Evolutionary conservation across 805 yeast species (phyloP), one percentile per base, ranked within the genome.

Genomic region (Starmerella geochares): DNA sequence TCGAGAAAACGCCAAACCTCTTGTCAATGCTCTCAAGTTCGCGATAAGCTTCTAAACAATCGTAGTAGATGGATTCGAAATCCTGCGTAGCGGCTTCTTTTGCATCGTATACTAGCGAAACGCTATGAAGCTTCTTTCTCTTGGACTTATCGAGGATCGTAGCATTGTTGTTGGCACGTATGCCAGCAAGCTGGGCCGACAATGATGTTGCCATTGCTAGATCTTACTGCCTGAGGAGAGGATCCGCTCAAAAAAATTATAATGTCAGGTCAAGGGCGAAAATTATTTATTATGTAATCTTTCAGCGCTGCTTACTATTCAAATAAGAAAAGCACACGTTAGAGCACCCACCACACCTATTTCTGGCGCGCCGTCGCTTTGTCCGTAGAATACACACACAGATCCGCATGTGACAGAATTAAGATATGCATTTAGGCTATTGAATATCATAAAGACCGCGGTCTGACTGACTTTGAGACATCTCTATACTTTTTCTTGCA

Each of bases 11-110:
- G 3, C 71, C 63, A 65, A 92, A 90, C 47, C 90, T 74, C n/a
- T 76, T 71, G 61, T 92, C 96, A 25, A 90, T 65, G 17, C 75
- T 70, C 40, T 75, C 76, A 47, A 92, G 71, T 58, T 84, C 88
- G 27, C 77, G 79, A 40, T 88, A 71, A 0, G 94, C 95, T 50
- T 83, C 92, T 6, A 76, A 60, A 2, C 92, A 82, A 49, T 77
- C 77, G 47, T 80, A 76, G 61, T 74, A 83, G 51, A 92, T 79
- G 40, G 81, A 73, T 58, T 87, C 96, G 61, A 78, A 88, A 65
- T 92, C 98, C 69, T 92, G 97, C 31, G 88, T 77, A n/a, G 94
- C 85, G 16, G 98, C 98, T 53, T 79, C 80, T 59, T 81, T 79
- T 9, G 95, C 74, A 38, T 86, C 94, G 65, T 82, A 88, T 24